Evolutionary conservation across 495 filamentous ascomycete species (phyloP).

Genomic region (Margaritispora aquatica): DNA sequence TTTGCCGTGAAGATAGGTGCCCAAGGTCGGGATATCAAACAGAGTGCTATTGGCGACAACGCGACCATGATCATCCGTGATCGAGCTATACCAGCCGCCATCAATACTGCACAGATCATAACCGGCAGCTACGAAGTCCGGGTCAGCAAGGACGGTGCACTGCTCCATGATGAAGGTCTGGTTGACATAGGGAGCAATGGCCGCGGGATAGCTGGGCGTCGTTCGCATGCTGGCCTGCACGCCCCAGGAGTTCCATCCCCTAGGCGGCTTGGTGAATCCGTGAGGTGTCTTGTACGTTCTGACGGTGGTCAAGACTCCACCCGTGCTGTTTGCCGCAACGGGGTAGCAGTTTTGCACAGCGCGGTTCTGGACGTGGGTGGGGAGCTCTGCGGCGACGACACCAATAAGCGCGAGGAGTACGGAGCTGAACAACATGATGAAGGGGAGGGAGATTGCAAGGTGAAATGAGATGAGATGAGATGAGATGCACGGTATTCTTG

Average conservation of each 20-base stretch:
- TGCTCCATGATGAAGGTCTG: conserved; percentile 4
- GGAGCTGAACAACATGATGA: neutral
- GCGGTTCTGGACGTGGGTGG: neutral
- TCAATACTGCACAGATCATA: conserved; percentile 23
- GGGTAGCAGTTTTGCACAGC: neutral
- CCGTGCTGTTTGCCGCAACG: neutral
- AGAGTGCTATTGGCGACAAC: conserved; percentile 22
- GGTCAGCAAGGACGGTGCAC: conserved; percentile 7
- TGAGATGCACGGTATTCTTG: too few species aligned
- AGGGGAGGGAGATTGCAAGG: neutral
- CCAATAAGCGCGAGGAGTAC: neutral
- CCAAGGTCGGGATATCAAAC: conserved; percentile 22
- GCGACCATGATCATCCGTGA: conserved; percentile 21
- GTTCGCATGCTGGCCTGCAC: conserved; percentile 12
- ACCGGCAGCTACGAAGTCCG: neutral
- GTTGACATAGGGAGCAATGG: neutral
- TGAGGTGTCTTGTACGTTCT: neutral
- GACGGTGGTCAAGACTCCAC: neutral
- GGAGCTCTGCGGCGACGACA: neutral
- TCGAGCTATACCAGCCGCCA: conserved; percentile 20
- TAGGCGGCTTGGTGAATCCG: conserved; percentile 16
- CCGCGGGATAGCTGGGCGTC: neutral
- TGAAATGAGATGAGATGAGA: neutral
- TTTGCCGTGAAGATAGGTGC: conserved; percentile 20
- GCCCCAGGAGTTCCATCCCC: conserved; percentile 24